These are phyloP conservation scores for Chlorella vulgaris DNA, from an alignment of 139 green algal species.

Conservation along the genomic window DNA sequence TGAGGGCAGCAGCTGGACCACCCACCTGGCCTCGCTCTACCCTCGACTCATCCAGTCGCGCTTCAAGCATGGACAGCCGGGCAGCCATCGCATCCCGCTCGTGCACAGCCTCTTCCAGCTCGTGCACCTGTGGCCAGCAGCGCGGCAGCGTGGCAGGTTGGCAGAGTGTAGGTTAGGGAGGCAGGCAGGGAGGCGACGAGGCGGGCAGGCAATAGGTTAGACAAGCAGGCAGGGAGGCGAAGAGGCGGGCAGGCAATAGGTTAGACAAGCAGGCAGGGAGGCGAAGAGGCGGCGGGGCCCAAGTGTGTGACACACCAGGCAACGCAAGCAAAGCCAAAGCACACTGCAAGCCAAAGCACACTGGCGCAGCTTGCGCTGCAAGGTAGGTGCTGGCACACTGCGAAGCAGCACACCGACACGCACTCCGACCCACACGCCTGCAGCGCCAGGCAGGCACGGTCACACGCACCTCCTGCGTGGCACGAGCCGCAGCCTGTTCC, in stretches of 20 bases:
- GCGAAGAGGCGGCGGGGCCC: too few relatives aligned
- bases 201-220: too few relatives aligned
- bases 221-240: too few relatives aligned
- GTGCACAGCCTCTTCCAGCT: conserved; percentile 20
- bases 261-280: too few relatives aligned
- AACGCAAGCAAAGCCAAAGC: too few relatives aligned
- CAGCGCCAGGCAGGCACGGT: too few relatives aligned
- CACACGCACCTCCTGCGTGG: conserved; percentile 9
- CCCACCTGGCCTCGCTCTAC: conserved; percentile 18
- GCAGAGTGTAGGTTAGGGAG: background rate
- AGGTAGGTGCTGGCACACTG: too few relatives aligned
- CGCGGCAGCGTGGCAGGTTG: background rate
- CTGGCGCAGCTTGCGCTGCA: too few relatives aligned
- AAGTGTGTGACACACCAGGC: too few relatives aligned
- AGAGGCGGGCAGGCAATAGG: too few relatives aligned
- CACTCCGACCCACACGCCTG: background rate
- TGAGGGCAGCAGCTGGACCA: background rate
- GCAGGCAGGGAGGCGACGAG: background rate
- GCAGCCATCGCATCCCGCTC: conserved; percentile 36
- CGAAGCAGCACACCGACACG: background rate
- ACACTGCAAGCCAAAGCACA: too few relatives aligned
- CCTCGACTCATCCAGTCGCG: conserved; percentile 24
- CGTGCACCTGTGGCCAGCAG: background rate
- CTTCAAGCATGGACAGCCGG: conserved; percentile 25
- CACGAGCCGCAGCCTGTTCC: conserved; percentile 15